Base-by-base conservation (phyloP, 2,329 filamentous ascomycete species). In the Aspergillus sp. region DNA sequence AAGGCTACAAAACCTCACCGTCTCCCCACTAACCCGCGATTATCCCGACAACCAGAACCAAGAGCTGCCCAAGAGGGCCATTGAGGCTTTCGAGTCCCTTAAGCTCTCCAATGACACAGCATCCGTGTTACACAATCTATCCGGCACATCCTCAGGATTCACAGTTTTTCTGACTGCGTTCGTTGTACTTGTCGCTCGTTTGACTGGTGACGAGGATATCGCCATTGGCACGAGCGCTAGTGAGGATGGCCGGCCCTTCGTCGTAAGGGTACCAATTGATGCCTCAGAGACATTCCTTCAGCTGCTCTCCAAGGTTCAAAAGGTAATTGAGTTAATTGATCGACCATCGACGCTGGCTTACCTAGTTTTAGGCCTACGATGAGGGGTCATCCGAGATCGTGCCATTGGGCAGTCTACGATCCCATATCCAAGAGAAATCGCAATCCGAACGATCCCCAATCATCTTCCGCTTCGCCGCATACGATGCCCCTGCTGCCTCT, bases 151-250 rank as follows among this genome's bases (percentile, higher is more conserved):
- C 17, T 73, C 75, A 4, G 61, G 67, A 0, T 78, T 79, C 52
- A 75, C 72, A 3, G 68, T 78, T 41, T 69, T 80, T 47, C 64
- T 80, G 58, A 73, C 77, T 20, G 76, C 77, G 19, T 77, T 78
- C 47, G 69, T 78, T 3, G 69, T 78, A 50, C 67, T 80, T 45
- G 76, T 78, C 20, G 73, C 73, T 59, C 75, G 78, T 58, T 66
- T 80, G 62, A 80, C 78, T 13, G 79, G 78, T 17, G 78, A 80
- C 58, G 79, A 80, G 61, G 78, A 80, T 62, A 79, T 80, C 59
- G 75, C 77, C 34, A 68, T 80, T 54, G 78, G 75, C 37, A 79
- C 78, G 45, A 79, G 75, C 57, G 68, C 70, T 12, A 71, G 67
- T 9, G 73, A 75, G 44, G 76, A 78, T 62, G 77, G 76, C 30